Evolutionary conservation across 768 basidiomycete species (phyloP), one percentile per base, ranked within the genome.

Genomic region (Macrolepiota albuminosa): DNA sequence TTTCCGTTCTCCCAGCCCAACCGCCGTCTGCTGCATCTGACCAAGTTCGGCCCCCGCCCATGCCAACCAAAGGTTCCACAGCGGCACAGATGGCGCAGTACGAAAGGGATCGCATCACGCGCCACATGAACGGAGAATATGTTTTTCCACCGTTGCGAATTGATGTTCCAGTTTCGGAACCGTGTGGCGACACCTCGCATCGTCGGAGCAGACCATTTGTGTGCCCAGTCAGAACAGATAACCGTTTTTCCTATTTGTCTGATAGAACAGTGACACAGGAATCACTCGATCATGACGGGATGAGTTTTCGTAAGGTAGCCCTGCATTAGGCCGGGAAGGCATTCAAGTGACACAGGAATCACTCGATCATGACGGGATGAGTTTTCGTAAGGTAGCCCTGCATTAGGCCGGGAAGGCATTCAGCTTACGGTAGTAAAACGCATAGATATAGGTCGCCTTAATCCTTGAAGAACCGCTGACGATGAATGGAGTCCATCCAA

Each of bases 81-180:
- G 73, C 76, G 7, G 62, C 57, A 39, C 74, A 76, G 50, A 67
- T 78, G 48, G 68, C 73, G 18, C 71, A 72, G 54, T 78, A 75
- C 65, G 75, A 78, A 63, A 72, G 70, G 64, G 59, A 73, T 43
- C 71, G 75, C 29, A 58, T 75, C 52, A 62, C 68, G 61, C 74
- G 73, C 59, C 74, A 78, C 40, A 61, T 77, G 46, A 70, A 74
- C 49, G 74, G 75, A 42, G 68, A 78, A 62, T 80, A 72, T 61
- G 73, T 77, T 14, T 81, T 79, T 59, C 80, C 79, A 46, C 75
- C 76, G 26, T 69, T 75, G 6, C 67, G 66, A 31, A 18, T 53
- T 13, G 52, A 34, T 34, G 49, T 21, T 21, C 49, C 49, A 34
- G n/a, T 21, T 7, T 33, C 31, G 9, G 33, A 8, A 34, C 49